Evolutionary conservation across 768 basidiomycete genomes (phyloP), one percentile per base, ranked within the genome.

Genomic region (Calvatia gigantea): DNA sequence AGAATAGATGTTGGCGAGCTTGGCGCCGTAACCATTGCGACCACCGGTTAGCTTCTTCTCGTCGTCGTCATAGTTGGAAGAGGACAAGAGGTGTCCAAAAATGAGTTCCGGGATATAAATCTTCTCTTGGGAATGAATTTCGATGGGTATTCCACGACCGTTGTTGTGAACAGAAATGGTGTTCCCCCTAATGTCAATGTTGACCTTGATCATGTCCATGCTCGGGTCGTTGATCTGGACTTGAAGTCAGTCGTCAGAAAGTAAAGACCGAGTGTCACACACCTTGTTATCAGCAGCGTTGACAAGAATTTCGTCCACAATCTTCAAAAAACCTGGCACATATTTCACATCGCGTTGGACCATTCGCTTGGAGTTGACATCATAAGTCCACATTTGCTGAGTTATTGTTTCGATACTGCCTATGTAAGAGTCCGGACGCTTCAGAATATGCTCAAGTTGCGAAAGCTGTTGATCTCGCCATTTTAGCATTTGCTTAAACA

Each of bases 241-340:
- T 42, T 6, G 41, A 43, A 7, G 17, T 41, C 47, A 46, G 45
- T 23, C 23, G 25, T 17, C 27, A n/a, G 43, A 19, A 23, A 32
- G 6, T 15, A 3, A 7, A 39, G 3, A 59, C 8, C 31, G 11
- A 50, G 33, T n/a, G 17, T 7, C 8, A 7, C 77, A 54, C 60
- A 91, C 96, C 87, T 99, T 99, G 75, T 98, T 97, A 69, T 99
- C 97, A 3, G 97, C 97, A 19, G 97, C 97, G 70, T 99, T 99
- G 64, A 99, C 97, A 2, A 99, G 77, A 65, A 99, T 99, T 74
- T 99, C 97, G 65, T 99, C 97, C 12, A 99, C 88, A 64, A 99
- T 99, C 80, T 99, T 99, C 83, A 95, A 94, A 70, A 99, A 96
- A 51, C 95, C 97, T 0, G 97, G 97, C 2, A 98, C 95, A 66